Evolutionary conservation across 345 rosid species (phyloP), one percentile per base, ranked within the genome.

Genomic region (Dimocarpus longan): DNA sequence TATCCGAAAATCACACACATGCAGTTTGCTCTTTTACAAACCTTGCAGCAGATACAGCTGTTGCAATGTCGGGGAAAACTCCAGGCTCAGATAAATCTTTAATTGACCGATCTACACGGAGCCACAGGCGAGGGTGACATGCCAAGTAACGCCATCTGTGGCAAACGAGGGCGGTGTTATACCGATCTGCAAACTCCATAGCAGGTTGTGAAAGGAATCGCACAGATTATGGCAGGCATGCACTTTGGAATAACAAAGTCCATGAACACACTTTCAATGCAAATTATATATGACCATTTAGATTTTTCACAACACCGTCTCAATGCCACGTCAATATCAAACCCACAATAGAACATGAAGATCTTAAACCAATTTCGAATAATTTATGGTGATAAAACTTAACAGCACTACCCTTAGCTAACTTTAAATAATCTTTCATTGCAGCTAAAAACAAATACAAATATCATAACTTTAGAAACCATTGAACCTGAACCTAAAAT

Each of bases 101-200:
- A 21, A 85, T 73, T 40, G 92, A 88, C n/a, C 87, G 89, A 57
- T 96, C 97, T 59, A 96, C 99, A 37, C 97, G 93, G 48, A 96
- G 90, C 99, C 99, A 96, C 83, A 94, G 70, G 60, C 87, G 93
- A 84, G 99, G 99, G 46, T 96, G 99, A 82, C 98, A 94, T 63
- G 98, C 99, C 92, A 96, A 81, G 81, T 87, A 88, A 75, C 73
- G 71, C 99, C 99, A 96, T 96, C 98, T 96, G 95, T 91, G 95
- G 97, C 97, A 94, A 91, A 93, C 97, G 88, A 94, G 97, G 88
- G 99, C 97, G 78, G 97, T 88, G 91, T 93, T 95, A 92, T 95
- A 91, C 91, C 98, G 91, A 95, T 95, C 99, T 95, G 98, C 97
- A 93, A 87, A 84, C 93, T 88, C 93, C 91, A 76, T 80, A 84